phyloP scores from a whole-genome alignment of 352 stramenopile species.

The Pythium pyrilobum region DNA sequence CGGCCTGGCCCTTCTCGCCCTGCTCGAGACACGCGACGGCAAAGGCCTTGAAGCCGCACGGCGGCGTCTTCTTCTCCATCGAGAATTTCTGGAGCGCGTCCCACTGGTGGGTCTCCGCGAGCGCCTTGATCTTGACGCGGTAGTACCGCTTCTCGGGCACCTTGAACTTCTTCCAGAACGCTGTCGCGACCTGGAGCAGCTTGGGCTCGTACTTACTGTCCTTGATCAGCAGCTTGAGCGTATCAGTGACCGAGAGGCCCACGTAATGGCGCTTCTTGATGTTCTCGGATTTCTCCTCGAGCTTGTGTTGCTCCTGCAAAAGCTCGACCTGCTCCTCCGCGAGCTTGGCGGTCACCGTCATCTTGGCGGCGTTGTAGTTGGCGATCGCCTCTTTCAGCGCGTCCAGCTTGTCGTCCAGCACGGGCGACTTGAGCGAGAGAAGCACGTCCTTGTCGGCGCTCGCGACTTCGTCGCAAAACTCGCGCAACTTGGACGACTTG shows the following conservation, averaged over 20 bases:
- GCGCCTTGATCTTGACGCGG: slow-evolving; percentile 87
- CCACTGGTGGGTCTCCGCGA: slow-evolving; percentile 84
- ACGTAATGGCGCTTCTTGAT: slow-evolving; percentile 78
- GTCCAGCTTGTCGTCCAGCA: slow-evolving; percentile 62
- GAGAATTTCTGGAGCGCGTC: slow-evolving; percentile 85
- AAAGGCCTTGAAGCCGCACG: slow-evolving; percentile 83
- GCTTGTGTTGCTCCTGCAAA: slow-evolving; percentile 78
- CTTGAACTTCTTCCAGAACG: slow-evolving; percentile 87
- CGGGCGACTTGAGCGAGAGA: slow-evolving; percentile 55
- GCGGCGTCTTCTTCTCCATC: slow-evolving; percentile 80
- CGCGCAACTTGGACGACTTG: slow-evolving; percentile 50
- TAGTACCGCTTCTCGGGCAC: slow-evolving; percentile 90
- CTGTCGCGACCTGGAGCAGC: slow-evolving; percentile 51
- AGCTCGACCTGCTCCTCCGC: slow-evolving; percentile 86
- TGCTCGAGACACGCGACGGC: slow-evolving; percentile 70
- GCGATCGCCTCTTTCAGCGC: slow-evolving; percentile 57
- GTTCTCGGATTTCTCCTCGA: slow-evolving; percentile 78
- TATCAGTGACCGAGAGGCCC: slow-evolving; percentile 82
- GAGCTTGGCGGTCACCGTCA: slow-evolving; percentile 57
- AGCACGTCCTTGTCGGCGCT: slow-evolving; percentile 74
- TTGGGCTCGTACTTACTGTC: slow-evolving; percentile 83
- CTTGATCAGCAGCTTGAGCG: slow-evolving; percentile 72
- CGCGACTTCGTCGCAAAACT: slow-evolving; percentile 57
- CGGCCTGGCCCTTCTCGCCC: slow-evolving; percentile 77
- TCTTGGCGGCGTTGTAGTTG: slow-evolving; percentile 68